Evolutionary conservation across 306 rosid genomes (phyloP).

Genomic region (Luffa aegyptiaca): DNA sequence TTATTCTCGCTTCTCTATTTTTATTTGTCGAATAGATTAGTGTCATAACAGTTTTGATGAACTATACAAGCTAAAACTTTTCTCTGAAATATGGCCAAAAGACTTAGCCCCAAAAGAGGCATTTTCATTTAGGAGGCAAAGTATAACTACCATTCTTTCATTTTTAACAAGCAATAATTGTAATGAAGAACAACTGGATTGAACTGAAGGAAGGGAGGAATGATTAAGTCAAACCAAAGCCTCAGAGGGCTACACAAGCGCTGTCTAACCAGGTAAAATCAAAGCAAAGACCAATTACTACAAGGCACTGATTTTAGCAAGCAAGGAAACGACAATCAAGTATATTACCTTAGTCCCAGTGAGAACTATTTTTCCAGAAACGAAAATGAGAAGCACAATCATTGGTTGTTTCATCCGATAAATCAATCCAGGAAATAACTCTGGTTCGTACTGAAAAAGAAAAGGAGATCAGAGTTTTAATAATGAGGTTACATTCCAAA

Average conservation of each 20-base stretch:
- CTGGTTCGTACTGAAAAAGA: conserved; percentile 76
- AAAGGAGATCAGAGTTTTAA: background rate
- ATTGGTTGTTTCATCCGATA: conserved; percentile 96
- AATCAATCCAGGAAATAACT: conserved; percentile 89
- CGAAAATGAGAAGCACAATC: conserved; percentile 87
- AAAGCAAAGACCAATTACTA: background rate
- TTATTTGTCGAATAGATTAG: no score
- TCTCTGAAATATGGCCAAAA: no score
- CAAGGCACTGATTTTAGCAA: background rate
- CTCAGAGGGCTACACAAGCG: background rate
- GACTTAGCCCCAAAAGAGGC: no score
- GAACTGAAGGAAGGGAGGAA: background rate
- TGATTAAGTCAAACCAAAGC: background rate
- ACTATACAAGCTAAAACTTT: no score
- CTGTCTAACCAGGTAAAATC: background rate
- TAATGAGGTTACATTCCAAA: background rate
- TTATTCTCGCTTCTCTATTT: no score
- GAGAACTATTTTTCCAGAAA: conserved; percentile 88
- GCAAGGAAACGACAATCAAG: background rate
- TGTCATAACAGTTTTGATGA: no score
- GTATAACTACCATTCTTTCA: background rate
- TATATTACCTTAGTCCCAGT: conserved; percentile 93
- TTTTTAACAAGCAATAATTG: background rate
- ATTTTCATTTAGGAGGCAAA: no score
- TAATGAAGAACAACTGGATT: background rate